phyloP scores from a whole-genome alignment of 345 rosid genomes.

The Ailanthus altissimus region DNA sequence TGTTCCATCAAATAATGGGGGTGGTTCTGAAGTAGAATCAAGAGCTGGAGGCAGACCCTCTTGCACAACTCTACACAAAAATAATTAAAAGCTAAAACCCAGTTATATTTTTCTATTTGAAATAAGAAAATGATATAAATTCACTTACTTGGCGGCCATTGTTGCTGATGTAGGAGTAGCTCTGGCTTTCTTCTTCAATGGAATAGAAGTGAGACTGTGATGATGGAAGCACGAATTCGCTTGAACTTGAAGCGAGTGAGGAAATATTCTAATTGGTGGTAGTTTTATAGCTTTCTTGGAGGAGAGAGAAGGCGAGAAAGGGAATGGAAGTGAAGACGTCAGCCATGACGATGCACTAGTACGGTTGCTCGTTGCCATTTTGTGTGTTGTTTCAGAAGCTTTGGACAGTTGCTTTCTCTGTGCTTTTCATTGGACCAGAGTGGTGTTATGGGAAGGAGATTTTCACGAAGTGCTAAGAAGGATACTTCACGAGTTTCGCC shows the following conservation, averaged over 20 bases:
- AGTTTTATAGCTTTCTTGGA: not conserved
- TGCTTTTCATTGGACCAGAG: not conserved
- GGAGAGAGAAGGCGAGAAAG: constrained; percentile 10
- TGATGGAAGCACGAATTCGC: not conserved
- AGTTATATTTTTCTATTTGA: not conserved
- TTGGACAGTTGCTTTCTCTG: not conserved
- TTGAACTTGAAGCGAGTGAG: constrained; percentile 17
- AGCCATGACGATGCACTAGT: constrained; percentile 6
- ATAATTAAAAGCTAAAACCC: not conserved
- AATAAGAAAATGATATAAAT: not conserved
- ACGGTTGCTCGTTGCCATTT: constrained; percentile 6
- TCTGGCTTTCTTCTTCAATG: not conserved
- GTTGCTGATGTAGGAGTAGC: constrained; percentile 17
- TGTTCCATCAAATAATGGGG: constrained; percentile 73
- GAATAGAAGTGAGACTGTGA: not conserved
- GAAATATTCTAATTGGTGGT: not conserved
- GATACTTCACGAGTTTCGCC: no score
- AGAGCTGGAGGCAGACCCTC: constrained; percentile 62
- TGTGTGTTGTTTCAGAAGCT: not conserved
- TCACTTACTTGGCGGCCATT: constrained; percentile 32
- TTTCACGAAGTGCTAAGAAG: no score
- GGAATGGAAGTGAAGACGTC: constrained; percentile 5
- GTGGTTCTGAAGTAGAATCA: constrained; percentile 64
- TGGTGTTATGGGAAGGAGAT: not conserved
- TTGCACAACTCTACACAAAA: constrained; percentile 33